A percentile compares a stretch with the other conserved stretches of the same genome.
Conservation (phyloP, 2,329 filamentous ascomycete species). For the Cercospora sp. region DNA sequence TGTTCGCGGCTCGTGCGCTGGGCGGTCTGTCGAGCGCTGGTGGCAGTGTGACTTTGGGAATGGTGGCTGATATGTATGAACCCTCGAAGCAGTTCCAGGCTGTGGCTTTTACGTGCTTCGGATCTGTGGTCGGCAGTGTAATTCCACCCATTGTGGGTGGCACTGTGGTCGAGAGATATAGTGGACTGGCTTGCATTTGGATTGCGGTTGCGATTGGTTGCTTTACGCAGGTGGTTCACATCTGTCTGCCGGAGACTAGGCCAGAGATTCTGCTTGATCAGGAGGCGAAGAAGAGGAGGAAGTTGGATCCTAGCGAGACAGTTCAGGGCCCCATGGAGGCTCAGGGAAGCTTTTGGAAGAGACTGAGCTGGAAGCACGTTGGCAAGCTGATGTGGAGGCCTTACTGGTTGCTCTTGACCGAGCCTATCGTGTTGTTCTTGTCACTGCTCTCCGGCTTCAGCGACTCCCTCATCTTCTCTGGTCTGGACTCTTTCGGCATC, state of each 20-base stretch:
- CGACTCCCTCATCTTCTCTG: conserved; percentile 76
- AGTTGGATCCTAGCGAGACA: conserved; percentile 51
- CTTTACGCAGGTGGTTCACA: conserved; percentile 61
- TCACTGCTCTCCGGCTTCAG: conserved; percentile 72
- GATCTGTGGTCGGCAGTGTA: conserved; percentile 38
- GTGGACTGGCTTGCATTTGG: conserved; percentile 82
- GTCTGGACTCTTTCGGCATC: conserved; percentile 68
- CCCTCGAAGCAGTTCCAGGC: conserved; percentile 62
- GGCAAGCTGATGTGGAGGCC: conserved; percentile 60
- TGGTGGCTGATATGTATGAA: conserved; percentile 67
- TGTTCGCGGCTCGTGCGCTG: conserved; percentile 48
- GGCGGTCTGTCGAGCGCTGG: conserved; percentile 60
- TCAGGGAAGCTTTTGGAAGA: conserved; percentile 36
- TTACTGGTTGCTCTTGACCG: conserved; percentile 71
- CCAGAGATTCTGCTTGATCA: conserved; percentile 73
- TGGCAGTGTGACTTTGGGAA: conserved; percentile 64
- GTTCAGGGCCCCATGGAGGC: conserved; percentile 75
- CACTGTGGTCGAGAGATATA: conserved; percentile 43
- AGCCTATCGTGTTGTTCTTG: conserved; percentile 71
- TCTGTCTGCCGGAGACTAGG: conserved; percentile 68
- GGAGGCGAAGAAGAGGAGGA: conserved; percentile 70
- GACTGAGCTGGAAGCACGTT: conserved; percentile 45
- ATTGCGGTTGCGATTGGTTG: conserved; percentile 79
- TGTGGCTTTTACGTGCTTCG: conserved; percentile 55
- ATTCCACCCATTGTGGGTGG: conserved; percentile 39